Base-by-base conservation (phyloP, 306 rosid genomes). In the Abrus precatorius region DNA sequence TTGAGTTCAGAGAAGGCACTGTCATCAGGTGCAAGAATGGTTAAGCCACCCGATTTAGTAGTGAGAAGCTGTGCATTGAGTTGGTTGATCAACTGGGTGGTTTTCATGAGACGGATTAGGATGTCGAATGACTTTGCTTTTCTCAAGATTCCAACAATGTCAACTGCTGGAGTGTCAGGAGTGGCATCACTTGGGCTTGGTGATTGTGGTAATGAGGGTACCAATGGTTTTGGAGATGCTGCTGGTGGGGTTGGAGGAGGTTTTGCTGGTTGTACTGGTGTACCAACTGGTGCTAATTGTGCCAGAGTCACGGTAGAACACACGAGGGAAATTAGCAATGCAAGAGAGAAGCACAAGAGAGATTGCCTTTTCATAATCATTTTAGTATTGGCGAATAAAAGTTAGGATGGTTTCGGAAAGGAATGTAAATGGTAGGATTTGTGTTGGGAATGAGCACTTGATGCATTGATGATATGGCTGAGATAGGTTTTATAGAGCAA, bases 1-100 rank as follows among this genome's bases (percentile, higher is more conserved):
- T 91, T 84, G 77, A 89, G 97, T 41, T 48, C 66, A 0, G 93
- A 83, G 64, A 91, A 91, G 1, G 93, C 84, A 1, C 61, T 71
- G 72, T 92, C 93, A 9, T 86, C 87, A 0, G 88, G 92, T 3
- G 91, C 90, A 0, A 92, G 86, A 9, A 92, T 38, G 27, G 97
- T 90, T 8, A 87, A 7, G 20, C 90, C 90, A 8, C 88, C 83
- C 9, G 85, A 32, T 72, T 92, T 88, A 6, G 88, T 64, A 6
- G 85, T 61, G 4, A 84, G 38, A 49, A 92, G 92, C 65, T 88
- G 90, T 10, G 84, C 80, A 40, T 90, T 87, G 57, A 92, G 78
- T 76, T 89, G 97, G 85, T 85, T 85, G 41, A 73, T 81, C 56
- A 89, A 87, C 81, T 90, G 90, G 2, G 97, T 92, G 77, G 79